Evolutionary conservation across 768 basidiomycete species (phyloP), one percentile per base, ranked within the genome.

Genomic region (Strobilomyces confusus): DNA sequence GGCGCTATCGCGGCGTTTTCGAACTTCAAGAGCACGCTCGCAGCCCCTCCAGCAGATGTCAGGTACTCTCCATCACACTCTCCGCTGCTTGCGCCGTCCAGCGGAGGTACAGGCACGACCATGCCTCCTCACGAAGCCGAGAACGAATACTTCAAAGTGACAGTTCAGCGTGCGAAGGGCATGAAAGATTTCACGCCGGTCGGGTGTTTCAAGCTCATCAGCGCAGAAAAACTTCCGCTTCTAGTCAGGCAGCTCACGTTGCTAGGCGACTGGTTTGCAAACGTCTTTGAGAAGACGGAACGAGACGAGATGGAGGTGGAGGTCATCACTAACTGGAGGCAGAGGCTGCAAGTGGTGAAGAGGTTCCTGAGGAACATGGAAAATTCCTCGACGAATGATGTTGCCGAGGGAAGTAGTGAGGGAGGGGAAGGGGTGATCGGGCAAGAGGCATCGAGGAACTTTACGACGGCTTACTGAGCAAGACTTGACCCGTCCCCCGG

Each of bases 131-230:
- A 85, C 61, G 63, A 82, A 30, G 86, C 93, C 64, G 92, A 95
- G 71, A 89, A 89, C 70, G 93, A 98, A 68, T 98, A 92, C 71
- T 99, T 97, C 81, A 94, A 92, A 65, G 84, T 98, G 55, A 91
- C 84, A 14, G 79, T 98, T 17, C 97, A 98, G 70, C 81, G 87
- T 17, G 92, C 89, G 2, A 76, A 76, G 0, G 90, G 92, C 38
- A 97, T 98, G 88, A 86, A 92, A 12, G 94, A 97, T 63, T 97
- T 98, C 71, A 81, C 87, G 0, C 95, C 97, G 0, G 77, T 98
- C 26, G 95, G 95, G 12, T 83, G 86, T 62, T 95, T 93, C 78
- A 98, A 98, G 75, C 79, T 98, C 52, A 89, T 98, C 48, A 95
- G 92, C 1, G 89, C 92, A 9, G 83, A 86, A 56, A 87, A 86